Conservation (phyloP, 129 eudicot species). For the Helianthus annuus region HanXRQr2.0-SUNRISE NC_035434.2:62546065-62546564, state of each 20-base stretch:
- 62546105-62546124: too few species aligned
- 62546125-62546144: too few species aligned
- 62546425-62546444: constrained; percentile 31
- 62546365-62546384: constrained; percentile 13
- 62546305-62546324: constrained; percentile 90
- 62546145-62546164: too few species aligned
- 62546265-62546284: constrained; percentile 88
- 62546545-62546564: neutral
- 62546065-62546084: too few species aligned
- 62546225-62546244: too few species aligned
- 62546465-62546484: constrained; percentile 67
- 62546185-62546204: too few species aligned
- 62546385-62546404: neutral
- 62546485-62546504: constrained; percentile 74
- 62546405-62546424: too few species aligned
- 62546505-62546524: constrained; percentile 84
- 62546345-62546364: constrained; percentile 38
- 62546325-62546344: constrained; percentile 90
- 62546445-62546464: constrained; percentile 81
- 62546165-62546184: too few species aligned
- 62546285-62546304: constrained; percentile 75
- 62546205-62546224: too few species aligned
- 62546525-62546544: constrained; percentile 36
- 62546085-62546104: too few species aligned
- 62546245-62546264: constrained; percentile 29